These are phyloP conservation scores for Voacanga thouarsii DNA, from an alignment of 257 asterid species.

Conservation along the genomic window DNA sequence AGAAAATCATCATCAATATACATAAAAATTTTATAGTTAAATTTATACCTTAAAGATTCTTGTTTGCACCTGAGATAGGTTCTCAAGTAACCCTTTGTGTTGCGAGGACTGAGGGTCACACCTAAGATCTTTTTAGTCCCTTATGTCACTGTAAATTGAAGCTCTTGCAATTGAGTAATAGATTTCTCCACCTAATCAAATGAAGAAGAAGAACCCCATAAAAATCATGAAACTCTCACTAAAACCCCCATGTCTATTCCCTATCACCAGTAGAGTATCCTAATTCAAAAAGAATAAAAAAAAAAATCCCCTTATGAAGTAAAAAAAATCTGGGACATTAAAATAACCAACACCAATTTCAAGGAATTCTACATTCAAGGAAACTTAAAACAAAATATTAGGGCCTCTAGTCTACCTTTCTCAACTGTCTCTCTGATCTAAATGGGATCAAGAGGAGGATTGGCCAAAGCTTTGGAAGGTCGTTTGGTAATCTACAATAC, in stretches of 20 bases:
- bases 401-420: constrained; percentile 53
- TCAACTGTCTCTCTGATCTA: constrained; percentile 65
- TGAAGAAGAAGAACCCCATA: background rate
- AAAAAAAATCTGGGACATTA: background rate
- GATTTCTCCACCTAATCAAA: constrained; percentile 72
- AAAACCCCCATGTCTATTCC: too few species aligned
- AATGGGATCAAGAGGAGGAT: constrained; percentile 44
- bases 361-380: too few species aligned
- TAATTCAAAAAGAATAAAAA: too few species aligned
- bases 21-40: background rate
- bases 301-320: too few species aligned
- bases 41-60: constrained; percentile 52
- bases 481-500: too few species aligned
- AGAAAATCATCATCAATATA: background rate
- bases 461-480: too few species aligned
- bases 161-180: constrained; percentile 89
- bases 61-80: constrained; percentile 60
- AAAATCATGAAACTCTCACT: background rate
- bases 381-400: background rate
- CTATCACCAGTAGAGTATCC: too few species aligned
- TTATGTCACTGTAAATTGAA: constrained; percentile 66
- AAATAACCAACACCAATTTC: background rate
- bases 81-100: constrained; percentile 42
- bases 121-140: constrained; percentile 55
- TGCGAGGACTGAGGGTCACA: constrained; percentile 62